These are phyloP conservation scores for Bjerkandera adusta DNA, from an alignment of 1,284 basidiomycete species.

Conservation along the genomic window DNA sequence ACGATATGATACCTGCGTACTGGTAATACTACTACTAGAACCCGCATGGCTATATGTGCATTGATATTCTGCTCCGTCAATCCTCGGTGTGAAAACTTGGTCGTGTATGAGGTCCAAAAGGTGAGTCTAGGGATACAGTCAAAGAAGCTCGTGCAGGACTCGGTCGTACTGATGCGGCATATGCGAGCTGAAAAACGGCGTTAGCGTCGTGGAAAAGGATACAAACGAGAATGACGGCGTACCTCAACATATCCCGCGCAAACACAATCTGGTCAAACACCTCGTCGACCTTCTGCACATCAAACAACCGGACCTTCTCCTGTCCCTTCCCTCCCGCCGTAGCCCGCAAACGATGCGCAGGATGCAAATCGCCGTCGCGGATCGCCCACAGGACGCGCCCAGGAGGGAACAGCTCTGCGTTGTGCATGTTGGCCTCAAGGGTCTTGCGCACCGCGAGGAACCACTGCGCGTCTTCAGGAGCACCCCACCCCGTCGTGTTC, in stretches of 20 bases:
- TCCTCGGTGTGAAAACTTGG: background rate
- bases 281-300: conserved; percentile 69
- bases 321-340: conserved; percentile 19
- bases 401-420: conserved; percentile 72
- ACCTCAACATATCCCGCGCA: conserved; percentile 79
- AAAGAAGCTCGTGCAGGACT: conserved; percentile 57
- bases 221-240: conserved; percentile 21
- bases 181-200: conserved; percentile 31
- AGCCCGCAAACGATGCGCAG: conserved; percentile 39
- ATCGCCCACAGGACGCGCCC: conserved; percentile 80
- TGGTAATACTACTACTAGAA: conserved; percentile 14
- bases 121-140: conserved; percentile 1
- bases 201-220: background rate
- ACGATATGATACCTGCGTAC: too few relatives aligned
- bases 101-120: background rate
- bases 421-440: conserved; percentile 82
- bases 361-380: conserved; percentile 62
- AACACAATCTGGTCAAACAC: conserved; percentile 83
- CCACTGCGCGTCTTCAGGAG: conserved; percentile 60
- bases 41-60: background rate
- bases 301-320: conserved; percentile 63
- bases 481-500: conserved; percentile 42
- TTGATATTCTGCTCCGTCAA: background rate
- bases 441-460: conserved; percentile 79
- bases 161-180: conserved; percentile 45